A percentile compares a stretch with the other conserved stretches of the same genome.
Evolutionary conservation across 2,329 filamentous ascomycete genomes (phyloP).

Genomic region (Volutella citrinella): DNA sequence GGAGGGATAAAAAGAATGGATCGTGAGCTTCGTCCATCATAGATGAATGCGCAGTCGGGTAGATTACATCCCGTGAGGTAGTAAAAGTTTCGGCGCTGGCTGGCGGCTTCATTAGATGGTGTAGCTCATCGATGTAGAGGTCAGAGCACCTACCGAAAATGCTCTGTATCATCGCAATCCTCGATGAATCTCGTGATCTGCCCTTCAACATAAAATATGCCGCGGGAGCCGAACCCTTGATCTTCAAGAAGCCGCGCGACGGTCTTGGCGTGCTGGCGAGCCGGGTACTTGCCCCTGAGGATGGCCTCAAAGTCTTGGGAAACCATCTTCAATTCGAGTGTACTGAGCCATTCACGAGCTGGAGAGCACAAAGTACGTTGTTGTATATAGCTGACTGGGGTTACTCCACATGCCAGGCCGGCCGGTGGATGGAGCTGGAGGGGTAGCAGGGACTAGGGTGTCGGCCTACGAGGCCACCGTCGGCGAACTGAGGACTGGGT

Average conservation of each 20-base stretch:
- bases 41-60: slow-evolving; percentile 76
- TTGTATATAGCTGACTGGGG: too few species aligned
- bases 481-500: too few species aligned
- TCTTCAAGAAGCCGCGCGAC: slow-evolving; percentile 76
- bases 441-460: too few species aligned
- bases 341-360: too few species aligned
- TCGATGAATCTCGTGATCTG: slow-evolving; percentile 79
- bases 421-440: too few species aligned
- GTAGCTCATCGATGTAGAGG: too few species aligned
- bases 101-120: too few species aligned
- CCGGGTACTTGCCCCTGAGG: slow-evolving; percentile 69
- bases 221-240: slow-evolving; percentile 60
- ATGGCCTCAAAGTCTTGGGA: slow-evolving; percentile 47
- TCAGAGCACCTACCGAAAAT: slow-evolving; percentile 69
- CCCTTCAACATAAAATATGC: slow-evolving; percentile 87
- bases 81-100: slow-evolving; percentile 90
- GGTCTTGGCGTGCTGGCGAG: slow-evolving; percentile 79
- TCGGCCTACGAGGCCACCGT: too few species aligned
- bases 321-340: too few species aligned
- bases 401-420: too few species aligned
- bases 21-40: slow-evolving; percentile 70
- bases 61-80: slow-evolving; percentile 85
- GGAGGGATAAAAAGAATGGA: slow-evolving; percentile 90
- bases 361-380: too few species aligned
- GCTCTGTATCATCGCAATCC: slow-evolving; percentile 81